A percentile compares a stretch with the other conserved stretches of the same genome.
Evolutionary conservation across 2,329 filamentous ascomycete genomes (phyloP).

Genomic region (Phaeosphaeria sp.): DNA sequence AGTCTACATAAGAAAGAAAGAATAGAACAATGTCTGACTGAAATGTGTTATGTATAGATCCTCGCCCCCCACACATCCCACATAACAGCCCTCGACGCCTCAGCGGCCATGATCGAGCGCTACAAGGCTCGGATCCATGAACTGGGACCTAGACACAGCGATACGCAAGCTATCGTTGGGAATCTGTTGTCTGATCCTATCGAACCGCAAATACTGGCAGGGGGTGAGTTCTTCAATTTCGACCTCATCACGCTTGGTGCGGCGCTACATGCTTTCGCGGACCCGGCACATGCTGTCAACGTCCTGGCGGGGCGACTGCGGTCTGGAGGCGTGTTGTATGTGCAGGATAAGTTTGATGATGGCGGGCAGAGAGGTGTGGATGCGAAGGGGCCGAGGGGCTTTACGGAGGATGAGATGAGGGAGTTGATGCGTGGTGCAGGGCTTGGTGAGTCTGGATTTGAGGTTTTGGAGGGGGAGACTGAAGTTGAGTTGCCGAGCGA

Average conservation of each 20-base stretch:
- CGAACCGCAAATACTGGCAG: neutral
- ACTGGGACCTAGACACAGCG: neutral
- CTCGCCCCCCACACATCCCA: constrained; percentile 10
- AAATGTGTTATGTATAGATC: neutral
- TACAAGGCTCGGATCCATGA: constrained; percentile 4
- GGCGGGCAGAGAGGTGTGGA: neutral
- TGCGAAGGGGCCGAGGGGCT: constrained; percentile 1
- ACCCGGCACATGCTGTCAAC: neutral
- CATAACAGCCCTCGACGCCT: constrained; percentile 11
- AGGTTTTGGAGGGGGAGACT: neutral
- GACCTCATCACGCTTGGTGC: constrained; percentile 8
- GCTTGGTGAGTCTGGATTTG: constrained; percentile 3
- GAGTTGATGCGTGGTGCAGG: neutral
- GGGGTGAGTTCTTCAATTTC: constrained; percentile 2
- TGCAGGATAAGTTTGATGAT: constrained; percentile 7
- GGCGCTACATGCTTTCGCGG: constrained; percentile 12
- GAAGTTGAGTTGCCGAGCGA: constrained; percentile 1
- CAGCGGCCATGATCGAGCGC: constrained; percentile 8
- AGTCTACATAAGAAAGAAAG: too few relatives aligned
- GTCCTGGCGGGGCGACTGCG: neutral
- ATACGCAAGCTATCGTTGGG: neutral
- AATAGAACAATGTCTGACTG: too few relatives aligned
- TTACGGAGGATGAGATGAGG: constrained; percentile 1
- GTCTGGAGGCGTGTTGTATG: constrained; percentile 7
- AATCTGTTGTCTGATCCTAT: neutral